Conservation (phyloP, 257 asterid species). For the Nyctanthes arbortristis region DNA sequence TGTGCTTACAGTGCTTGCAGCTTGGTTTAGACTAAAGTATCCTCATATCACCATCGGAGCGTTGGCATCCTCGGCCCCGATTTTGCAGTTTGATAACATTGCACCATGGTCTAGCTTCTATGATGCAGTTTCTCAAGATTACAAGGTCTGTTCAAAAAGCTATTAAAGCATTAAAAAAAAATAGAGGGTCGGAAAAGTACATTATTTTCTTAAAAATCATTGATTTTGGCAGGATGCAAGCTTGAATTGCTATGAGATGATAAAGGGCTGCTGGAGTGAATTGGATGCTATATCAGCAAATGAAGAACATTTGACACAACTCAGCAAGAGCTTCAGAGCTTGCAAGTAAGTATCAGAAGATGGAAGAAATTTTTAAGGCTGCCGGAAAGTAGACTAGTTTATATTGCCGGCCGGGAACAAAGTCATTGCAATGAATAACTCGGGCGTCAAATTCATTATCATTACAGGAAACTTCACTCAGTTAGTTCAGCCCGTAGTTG, state of each 20-base stretch:
- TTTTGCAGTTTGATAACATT: slow-evolving; percentile 72
- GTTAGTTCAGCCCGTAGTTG: slow-evolving; percentile 51
- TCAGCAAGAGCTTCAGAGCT: slow-evolving; percentile 58
- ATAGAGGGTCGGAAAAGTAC: no score
- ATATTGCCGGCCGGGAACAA: no score
- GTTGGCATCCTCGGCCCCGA: slow-evolving; percentile 86
- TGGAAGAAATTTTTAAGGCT: background rate
- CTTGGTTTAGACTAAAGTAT: slow-evolving; percentile 86
- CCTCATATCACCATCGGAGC: slow-evolving; percentile 81
- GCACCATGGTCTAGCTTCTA: slow-evolving; percentile 85
- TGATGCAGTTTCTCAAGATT: slow-evolving; percentile 83
- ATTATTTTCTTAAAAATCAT: no score
- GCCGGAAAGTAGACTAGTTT: no score
- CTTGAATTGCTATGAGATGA: slow-evolving; percentile 63
- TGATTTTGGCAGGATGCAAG: slow-evolving; percentile 52
- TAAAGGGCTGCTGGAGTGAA: slow-evolving; percentile 75
- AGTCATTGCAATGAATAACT: background rate
- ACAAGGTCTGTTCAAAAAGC: slow-evolving; percentile 44
- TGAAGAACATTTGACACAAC: slow-evolving; percentile 40
- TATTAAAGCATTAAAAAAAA: no score
- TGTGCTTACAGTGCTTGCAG: slow-evolving; percentile 64
- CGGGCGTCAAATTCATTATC: slow-evolving; percentile 13
- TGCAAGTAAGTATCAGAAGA: slow-evolving; percentile 61
- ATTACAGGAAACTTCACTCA: slow-evolving; percentile 50
- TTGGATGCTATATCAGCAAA: slow-evolving; percentile 39